Evolutionary conservation across 345 rosid genomes (phyloP), one percentile per base, ranked within the genome.

Genomic region (Melaleuca quinquenervia): DNA sequence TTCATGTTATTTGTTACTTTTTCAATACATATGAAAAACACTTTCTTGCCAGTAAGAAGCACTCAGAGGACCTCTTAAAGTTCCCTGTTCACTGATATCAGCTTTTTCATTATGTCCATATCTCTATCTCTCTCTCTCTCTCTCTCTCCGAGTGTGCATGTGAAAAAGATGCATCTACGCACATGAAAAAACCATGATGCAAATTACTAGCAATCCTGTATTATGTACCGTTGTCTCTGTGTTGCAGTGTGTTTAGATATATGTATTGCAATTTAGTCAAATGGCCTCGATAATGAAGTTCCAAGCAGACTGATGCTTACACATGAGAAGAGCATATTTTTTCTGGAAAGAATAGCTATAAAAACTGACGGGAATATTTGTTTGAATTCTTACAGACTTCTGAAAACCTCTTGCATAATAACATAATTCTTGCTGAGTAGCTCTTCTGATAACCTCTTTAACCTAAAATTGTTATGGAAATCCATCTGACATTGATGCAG

Each of bases 401-500:
- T 32, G 78, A 41, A 32, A 82, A 29, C 49, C 54, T 11, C n/a
- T 52, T 16, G 54, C 60, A 27, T 82, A 32, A 50, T 52, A 52
- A 64, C 50, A 11, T 10, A 24, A 6, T 56, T 41, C 51, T n/a
- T 83, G 24, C 53, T 84, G 27, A 27, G 26, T 48, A 82, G 36
- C 41, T 52, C 22, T 15, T 62, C 44, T 54, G 27, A 44, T 41
- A 50, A 45, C 80, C 20, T 84, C 58, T 48, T 13, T 82, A n/a
- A 64, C 50, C 49, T 52, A 84, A 58, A 74, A 51, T 83, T 52
- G 78, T 36, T 16, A 15, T 84, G 49, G 48, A 70, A 64, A 70
- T 78, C 26, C 82, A 62, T 55, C 85, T 26, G 48, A 83, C 83
- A 82, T 50, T 82, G 87, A 76, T 90, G 86, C 90, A 98, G 99